phyloP scores from a whole-genome alignment of 2,329 filamentous ascomycete species.

The Fusarium drepaniforme region DNA sequence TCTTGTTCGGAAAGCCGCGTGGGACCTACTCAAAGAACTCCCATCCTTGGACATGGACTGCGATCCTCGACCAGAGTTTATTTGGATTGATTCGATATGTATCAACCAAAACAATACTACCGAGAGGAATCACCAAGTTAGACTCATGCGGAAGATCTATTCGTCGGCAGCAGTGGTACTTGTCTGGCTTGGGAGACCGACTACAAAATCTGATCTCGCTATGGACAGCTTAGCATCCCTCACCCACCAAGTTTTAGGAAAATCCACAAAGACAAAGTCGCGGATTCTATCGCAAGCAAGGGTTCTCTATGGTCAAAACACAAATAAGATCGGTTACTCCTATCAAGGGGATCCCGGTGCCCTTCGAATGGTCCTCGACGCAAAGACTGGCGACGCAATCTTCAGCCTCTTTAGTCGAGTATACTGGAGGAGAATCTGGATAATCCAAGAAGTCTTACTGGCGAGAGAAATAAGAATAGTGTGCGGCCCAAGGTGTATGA shows the following conservation, averaged over 20 bases:
- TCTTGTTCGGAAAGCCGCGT: background rate
- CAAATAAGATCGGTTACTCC: background rate
- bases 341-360: background rate
- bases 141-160: background rate
- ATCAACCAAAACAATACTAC: background rate
- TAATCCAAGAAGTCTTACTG: background rate
- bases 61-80: background rate
- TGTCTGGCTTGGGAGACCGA: background rate
- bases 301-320: background rate
- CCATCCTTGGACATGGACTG: background rate
- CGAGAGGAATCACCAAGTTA: background rate
- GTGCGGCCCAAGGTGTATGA: background rate
- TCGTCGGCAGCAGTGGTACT: background rate
- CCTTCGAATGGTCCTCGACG: background rate
- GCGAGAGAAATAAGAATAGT: background rate
- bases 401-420: background rate
- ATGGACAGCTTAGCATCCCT: background rate
- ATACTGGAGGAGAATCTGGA: background rate
- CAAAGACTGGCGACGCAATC: background rate
- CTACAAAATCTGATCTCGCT: background rate
- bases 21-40: background rate
- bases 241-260: background rate
- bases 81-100: background rate
- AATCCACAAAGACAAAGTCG: background rate
- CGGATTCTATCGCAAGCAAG: background rate